Percentiles rank a stretch among this genome's conserved stretches.
Evolutionary conservation across 768 basidiomycete species (phyloP).

Genomic region (Leccinum boreale): DNA sequence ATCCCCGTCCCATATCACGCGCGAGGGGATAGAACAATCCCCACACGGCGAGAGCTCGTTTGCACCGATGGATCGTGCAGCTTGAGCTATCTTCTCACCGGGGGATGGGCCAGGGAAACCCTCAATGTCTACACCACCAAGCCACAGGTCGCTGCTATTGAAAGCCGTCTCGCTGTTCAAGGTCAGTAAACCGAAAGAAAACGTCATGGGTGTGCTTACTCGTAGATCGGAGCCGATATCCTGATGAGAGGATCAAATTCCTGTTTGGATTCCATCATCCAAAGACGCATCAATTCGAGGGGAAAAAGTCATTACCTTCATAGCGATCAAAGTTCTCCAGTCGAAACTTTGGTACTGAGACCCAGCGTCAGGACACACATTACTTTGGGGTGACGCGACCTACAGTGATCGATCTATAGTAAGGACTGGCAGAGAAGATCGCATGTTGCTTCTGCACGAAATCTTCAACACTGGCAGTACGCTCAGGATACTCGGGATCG

Average conservation of each 20-base stretch:
- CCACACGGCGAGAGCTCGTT: slow-evolving; percentile 65
- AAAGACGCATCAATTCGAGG: not conserved
- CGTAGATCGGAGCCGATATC: slow-evolving; percentile 64
- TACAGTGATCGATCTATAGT: slow-evolving; percentile 62
- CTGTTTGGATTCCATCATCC: slow-evolving; percentile 29
- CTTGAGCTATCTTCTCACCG: slow-evolving; percentile 60
- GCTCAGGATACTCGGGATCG: slow-evolving; percentile 49
- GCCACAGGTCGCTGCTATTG: slow-evolving; percentile 57
- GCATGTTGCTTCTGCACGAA: slow-evolving; percentile 64
- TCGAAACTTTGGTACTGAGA: slow-evolving; percentile 76
- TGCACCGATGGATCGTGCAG: slow-evolving; percentile 61
- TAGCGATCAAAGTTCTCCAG: slow-evolving; percentile 70
- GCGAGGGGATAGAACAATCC: slow-evolving; percentile 35
- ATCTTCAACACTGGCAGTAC: slow-evolving; percentile 51
- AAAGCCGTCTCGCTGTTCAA: slow-evolving; percentile 38
- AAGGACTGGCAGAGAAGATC: slow-evolving; percentile 56
- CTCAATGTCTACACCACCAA: slow-evolving; percentile 62
- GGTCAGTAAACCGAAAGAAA: not conserved
- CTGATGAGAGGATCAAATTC: slow-evolving; percentile 52
- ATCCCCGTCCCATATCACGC: slow-evolving; percentile 43
- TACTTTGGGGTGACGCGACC: slow-evolving; percentile 15
- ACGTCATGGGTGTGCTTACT: slow-evolving; percentile 38
- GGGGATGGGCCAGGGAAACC: slow-evolving; percentile 60
- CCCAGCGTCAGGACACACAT: not conserved
- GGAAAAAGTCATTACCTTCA: slow-evolving; percentile 48